A percentile compares a stretch with the other conserved stretches of the same genome.
Conservation (phyloP, 345 rosid genomes). For the Conringia planisiliqua region DNA sequence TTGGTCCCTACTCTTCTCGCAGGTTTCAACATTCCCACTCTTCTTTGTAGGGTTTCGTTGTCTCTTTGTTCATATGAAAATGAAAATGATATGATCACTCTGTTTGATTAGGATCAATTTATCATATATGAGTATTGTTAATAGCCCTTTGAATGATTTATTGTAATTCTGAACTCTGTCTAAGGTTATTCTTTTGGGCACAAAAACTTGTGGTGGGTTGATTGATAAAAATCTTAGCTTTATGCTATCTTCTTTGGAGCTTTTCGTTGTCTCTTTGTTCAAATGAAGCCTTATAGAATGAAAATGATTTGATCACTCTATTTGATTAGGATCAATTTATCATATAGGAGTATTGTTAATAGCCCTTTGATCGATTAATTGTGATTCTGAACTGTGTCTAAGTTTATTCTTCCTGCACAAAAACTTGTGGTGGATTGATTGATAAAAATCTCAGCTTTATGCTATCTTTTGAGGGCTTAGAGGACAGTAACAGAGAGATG, state of each 20-base stretch:
- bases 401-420: not conserved
- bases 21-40: conserved; percentile 39
- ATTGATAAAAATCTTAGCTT: too few species aligned
- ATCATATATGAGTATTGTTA: too few species aligned
- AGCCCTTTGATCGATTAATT: not conserved
- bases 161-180: too few species aligned
- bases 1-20: conserved; percentile 60
- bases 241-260: too few species aligned
- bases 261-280: not conserved
- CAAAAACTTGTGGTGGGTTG: too few species aligned
- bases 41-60: not conserved
- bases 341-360: not conserved
- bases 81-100: not conserved
- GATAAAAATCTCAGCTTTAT: not conserved
- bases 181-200: too few species aligned
- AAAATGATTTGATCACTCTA: not conserved
- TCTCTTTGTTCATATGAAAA: not conserved
- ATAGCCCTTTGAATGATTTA: not conserved
- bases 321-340: not conserved
- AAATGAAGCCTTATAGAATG: not conserved
- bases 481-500: not conserved
- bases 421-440: not conserved
- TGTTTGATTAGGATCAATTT: not conserved
- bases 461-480: not conserved
- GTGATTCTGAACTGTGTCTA: not conserved